Base-by-base conservation (phyloP, 2,329 filamentous ascomycete species). In the Ascochyta rabiei region DNA sequence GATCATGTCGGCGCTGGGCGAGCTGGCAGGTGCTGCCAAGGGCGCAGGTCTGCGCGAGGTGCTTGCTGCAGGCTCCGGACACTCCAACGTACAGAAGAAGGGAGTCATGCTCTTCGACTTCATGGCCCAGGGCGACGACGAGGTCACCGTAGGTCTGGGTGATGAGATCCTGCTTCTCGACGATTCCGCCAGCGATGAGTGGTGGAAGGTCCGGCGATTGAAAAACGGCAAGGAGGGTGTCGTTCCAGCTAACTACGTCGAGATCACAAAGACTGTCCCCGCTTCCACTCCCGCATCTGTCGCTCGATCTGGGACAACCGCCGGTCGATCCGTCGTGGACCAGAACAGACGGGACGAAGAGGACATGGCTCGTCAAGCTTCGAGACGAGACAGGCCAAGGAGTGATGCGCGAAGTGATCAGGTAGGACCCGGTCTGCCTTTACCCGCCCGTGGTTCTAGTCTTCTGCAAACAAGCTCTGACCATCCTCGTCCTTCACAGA, bases 211-310 rank as follows among this genome's bases (percentile, higher is more conserved):
- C 31, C 86, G 90, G 56, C 86, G 93, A 31, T 71, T 97, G 60
- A 96, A 92, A 79, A 98, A 92, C 72, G 91, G 91, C 64, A 95
- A 92, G 71, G 91, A 97, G 77, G 95, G 95, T 34, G 95, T 99
- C 23, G 93, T 99, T 8, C 95, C 95, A 13, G 95, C 92, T 80
- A 96, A 91, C 76, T 99, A 98, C 70, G 88, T 99, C 65, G 93
- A 99, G 74, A 81, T 96, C 47, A 93, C 86, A 19, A 91, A 91
- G 50, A 84, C 84, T 12, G 75, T 88, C 21, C 74, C 83, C 8
- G 76, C 83, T 23, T 76, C 81, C 16, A 69, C 78, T 30, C 77
- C 82, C 4, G 78, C 82, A 31, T 75, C 81, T 23, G 48, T 69
- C 24, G 79, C 78, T 38, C 78, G 81, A 34, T 78, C 81, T 10